Evolutionary conservation across 495 filamentous ascomycete genomes (phyloP).

Genomic region (Aspergillus avenaceus): DNA sequence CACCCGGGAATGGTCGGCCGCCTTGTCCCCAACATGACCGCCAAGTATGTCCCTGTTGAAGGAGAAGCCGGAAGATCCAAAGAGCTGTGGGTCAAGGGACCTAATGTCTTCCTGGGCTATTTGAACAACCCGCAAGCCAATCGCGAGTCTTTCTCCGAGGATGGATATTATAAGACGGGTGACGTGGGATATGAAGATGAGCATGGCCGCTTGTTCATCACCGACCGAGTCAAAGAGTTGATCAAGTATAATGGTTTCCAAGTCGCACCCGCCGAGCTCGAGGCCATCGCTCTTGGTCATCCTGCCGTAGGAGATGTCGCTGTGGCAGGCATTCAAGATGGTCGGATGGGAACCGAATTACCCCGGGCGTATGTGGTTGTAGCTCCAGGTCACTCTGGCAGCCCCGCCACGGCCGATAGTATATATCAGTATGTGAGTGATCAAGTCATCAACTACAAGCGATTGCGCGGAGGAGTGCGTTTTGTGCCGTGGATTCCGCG

Average conservation of each 20-base stretch:
- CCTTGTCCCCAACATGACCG: slow-evolving; percentile 66
- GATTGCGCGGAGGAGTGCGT: slow-evolving; percentile 64
- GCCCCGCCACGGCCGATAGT: slow-evolving; percentile 45
- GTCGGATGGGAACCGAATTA: slow-evolving; percentile 61
- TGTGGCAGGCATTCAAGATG: slow-evolving; percentile 46
- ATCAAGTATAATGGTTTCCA: slow-evolving; percentile 39
- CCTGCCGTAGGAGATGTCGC: slow-evolving; percentile 21
- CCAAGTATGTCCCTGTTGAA: slow-evolving; percentile 57
- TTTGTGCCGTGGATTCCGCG: slow-evolving; percentile 72
- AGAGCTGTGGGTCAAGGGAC: slow-evolving; percentile 52
- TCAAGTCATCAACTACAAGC: slow-evolving; percentile 59
- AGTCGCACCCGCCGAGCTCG: slow-evolving; percentile 28
- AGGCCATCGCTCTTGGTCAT: slow-evolving; percentile 23
- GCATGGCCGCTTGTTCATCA: slow-evolving; percentile 26
- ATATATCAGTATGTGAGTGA: slow-evolving; percentile 50
- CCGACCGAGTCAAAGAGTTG: slow-evolving; percentile 34
- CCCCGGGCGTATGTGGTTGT: slow-evolving; percentile 69
- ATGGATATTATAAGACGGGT: slow-evolving; percentile 51
- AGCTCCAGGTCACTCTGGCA: slow-evolving; percentile 23
- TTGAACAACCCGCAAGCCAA: slow-evolving; percentile 26
- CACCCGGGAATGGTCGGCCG: slow-evolving; percentile 64
- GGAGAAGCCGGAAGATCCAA: slow-evolving; percentile 39
- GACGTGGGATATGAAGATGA: slow-evolving; percentile 49
- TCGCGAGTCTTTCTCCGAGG: slow-evolving; percentile 35
- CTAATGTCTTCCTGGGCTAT: slow-evolving; percentile 61